These are phyloP conservation scores for Botrytis galanthina DNA, from an alignment of 2,329 filamentous ascomycete genomes.

Conservation along the genomic window DNA sequence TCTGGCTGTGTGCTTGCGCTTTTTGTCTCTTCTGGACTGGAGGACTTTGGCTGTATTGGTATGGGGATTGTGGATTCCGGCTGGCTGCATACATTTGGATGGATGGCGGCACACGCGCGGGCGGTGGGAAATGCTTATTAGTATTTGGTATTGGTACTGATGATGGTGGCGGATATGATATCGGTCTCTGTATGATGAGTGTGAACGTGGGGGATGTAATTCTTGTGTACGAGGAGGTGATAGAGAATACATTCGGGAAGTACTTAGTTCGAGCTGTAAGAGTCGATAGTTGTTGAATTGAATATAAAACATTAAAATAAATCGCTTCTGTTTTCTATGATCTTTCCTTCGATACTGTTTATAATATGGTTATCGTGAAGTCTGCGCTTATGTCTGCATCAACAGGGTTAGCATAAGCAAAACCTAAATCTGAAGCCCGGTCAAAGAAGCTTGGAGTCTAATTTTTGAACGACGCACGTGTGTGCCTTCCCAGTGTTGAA, in stretches of 20 bases:
- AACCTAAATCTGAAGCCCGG: too few relatives aligned
- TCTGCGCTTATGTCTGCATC: too few relatives aligned
- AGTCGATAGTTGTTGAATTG: not conserved
- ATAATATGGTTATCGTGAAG: not conserved
- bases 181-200: not conserved
- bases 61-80: not conserved
- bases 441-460: too few relatives aligned
- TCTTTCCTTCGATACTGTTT: not conserved
- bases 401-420: too few relatives aligned
- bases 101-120: not conserved
- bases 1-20: not conserved
- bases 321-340: not conserved
- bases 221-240: not conserved
- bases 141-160: conserved; percentile 3
- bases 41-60: conserved; percentile 1
- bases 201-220: not conserved
- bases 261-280: not conserved
- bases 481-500: too few relatives aligned
- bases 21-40: not conserved
- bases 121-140: not conserved
- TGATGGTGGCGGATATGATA: not conserved
- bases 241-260: not conserved
- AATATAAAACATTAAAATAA: conserved; percentile 1
- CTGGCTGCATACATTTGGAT: conserved; percentile 8
- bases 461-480: too few relatives aligned